phyloP scores from a whole-genome alignment of 805 yeast species.

The Barnettozyma wickerhamii region DNA sequence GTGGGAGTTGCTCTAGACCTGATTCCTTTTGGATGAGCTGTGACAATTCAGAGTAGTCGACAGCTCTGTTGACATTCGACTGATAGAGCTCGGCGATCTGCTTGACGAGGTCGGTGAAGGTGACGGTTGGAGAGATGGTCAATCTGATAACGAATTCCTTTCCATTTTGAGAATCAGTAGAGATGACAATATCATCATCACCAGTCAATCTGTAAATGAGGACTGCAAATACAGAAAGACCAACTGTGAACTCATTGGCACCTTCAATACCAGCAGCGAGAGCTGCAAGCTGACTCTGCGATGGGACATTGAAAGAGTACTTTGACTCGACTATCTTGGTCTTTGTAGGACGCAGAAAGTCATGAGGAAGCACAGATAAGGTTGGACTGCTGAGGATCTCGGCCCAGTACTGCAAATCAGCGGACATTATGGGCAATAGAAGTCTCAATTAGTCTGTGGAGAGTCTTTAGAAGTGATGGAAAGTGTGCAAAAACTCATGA shows the following conservation, averaged over 20 bases:
- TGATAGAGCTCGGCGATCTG: conserved; percentile 40
- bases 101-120: conserved; percentile 50
- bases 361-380: conserved; percentile 82
- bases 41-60: conserved; percentile 55
- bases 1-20: conserved; percentile 54
- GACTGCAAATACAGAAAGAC: conserved; percentile 63
- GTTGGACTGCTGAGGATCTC: conserved; percentile 71
- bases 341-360: conserved; percentile 72
- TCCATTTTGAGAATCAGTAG: conserved; percentile 47
- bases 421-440: too few species aligned
- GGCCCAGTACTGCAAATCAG: conserved; percentile 53
- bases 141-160: conserved; percentile 61
- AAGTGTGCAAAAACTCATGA: too few species aligned
- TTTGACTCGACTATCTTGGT: conserved; percentile 65
- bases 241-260: conserved; percentile 41
- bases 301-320: conserved; percentile 32
- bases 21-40: conserved; percentile 43
- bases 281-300: conserved; percentile 21
- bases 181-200: conserved; percentile 88
- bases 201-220: conserved; percentile 81
- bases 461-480: too few species aligned
- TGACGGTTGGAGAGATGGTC: conserved; percentile 46
- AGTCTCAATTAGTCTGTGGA: too few species aligned
- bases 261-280: conserved; percentile 20
- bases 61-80: conserved; percentile 26